Evolutionary conservation across 345 rosid species (phyloP).

Genomic region (Theobroma cacao): DNA sequence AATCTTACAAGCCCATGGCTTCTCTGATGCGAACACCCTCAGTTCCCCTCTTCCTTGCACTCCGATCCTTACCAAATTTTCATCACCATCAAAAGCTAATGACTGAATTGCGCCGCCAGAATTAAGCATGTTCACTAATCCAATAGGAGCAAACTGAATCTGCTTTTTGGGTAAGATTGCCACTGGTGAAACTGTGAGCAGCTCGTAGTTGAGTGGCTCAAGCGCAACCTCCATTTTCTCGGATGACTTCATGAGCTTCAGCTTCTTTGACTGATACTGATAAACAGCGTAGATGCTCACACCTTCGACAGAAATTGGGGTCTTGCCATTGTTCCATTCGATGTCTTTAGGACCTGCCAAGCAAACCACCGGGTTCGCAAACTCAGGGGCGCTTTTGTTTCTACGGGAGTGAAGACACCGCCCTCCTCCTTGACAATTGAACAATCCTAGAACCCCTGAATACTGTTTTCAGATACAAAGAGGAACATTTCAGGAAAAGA

Average conservation of each 20-base stretch:
- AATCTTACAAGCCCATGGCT: conserved; percentile 56
- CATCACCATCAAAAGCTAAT: conserved; percentile 24
- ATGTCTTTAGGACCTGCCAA: conserved; percentile 55
- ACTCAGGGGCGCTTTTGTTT: conserved; percentile 60
- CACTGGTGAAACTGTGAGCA: conserved; percentile 69
- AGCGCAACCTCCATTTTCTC: conserved; percentile 50
- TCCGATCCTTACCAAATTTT: conserved; percentile 33
- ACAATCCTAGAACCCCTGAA: conserved; percentile 77
- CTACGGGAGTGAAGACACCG: conserved; percentile 67
- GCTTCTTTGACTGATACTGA: conserved; percentile 52
- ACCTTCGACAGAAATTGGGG: conserved; percentile 54
- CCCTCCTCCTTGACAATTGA: conserved; percentile 98
- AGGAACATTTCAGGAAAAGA: not conserved
- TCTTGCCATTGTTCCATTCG: conserved; percentile 70
- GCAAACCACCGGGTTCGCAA: conserved; percentile 41
- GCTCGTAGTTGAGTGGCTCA: conserved; percentile 74
- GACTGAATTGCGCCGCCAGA: conserved; percentile 68
- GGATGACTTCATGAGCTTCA: conserved; percentile 46
- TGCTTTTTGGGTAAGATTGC: conserved; percentile 30
- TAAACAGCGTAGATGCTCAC: conserved; percentile 57
- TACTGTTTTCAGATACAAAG: conserved; percentile 52
- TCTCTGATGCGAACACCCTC: conserved; percentile 56
- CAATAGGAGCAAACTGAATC: conserved; percentile 42
- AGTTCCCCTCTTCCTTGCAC: conserved; percentile 74
- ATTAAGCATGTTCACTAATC: conserved; percentile 86